Evolutionary conservation across 345 rosid species (phyloP).

Genomic region (Orychophragmus violaceus): DNA sequence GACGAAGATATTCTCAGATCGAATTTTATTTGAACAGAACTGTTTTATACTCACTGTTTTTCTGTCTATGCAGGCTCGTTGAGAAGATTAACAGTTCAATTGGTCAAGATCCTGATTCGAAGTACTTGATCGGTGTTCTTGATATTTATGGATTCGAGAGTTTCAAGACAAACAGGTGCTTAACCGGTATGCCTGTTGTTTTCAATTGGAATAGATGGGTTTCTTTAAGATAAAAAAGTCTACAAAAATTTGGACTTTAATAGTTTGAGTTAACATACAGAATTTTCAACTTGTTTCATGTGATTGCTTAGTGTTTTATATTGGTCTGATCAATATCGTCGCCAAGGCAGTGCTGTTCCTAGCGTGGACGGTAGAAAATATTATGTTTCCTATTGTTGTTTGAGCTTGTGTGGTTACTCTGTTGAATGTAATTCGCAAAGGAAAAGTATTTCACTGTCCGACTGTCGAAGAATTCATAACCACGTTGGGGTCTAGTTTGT

Average conservation of each 20-base stretch:
- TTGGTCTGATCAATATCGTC: slow-evolving; percentile 5
- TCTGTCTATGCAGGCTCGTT: slow-evolving; percentile 62
- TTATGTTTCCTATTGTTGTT: slow-evolving; percentile 5
- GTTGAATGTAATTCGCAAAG: not conserved
- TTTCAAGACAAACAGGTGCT: slow-evolving; percentile 99
- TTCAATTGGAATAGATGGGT: slow-evolving; percentile 34
- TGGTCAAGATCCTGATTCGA: slow-evolving; percentile 93
- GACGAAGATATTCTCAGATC: not conserved
- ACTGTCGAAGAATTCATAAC: not conserved
- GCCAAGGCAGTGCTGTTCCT: slow-evolving; percentile 14
- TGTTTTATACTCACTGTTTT: slow-evolving; percentile 1
- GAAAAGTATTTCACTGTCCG: not conserved
- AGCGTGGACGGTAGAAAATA: not conserved
- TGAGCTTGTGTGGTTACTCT: slow-evolving; percentile 3
- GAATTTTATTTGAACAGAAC: not conserved
- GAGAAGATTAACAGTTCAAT: slow-evolving; percentile 86
- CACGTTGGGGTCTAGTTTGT: not conserved
- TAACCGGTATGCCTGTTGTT: slow-evolving; percentile 63
- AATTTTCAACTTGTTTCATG: not conserved
- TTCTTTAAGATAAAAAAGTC: slow-evolving; percentile 6
- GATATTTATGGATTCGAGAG: slow-evolving; percentile 99
- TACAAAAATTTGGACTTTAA: not conserved
- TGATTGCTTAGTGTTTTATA: slow-evolving; percentile 8
- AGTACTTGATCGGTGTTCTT: slow-evolving; percentile 86
- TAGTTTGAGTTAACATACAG: not conserved